A percentile compares a stretch with the other conserved stretches of the same genome.
Evolutionary conservation across 73 alveolate species (phyloP).

Genomic region (Paramecium tetraurelia): DNA sequence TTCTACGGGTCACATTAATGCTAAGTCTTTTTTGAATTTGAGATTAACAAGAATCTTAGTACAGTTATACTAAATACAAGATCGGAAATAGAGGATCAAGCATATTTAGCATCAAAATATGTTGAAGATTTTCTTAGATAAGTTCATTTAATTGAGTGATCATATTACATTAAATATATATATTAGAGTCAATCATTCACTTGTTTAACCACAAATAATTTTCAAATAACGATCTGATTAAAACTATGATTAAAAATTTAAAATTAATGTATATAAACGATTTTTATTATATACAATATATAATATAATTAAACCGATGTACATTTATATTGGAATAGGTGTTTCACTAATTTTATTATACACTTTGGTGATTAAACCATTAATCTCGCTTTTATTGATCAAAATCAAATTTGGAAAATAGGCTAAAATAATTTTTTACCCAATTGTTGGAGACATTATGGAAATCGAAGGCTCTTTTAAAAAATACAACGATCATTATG

Average conservation of each 20-base stretch:
- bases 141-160: not conserved
- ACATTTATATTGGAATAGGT: not conserved
- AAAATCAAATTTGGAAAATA: not conserved
- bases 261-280: not conserved
- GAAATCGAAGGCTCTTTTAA: not conserved
- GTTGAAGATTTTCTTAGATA: slow-evolving; percentile 42
- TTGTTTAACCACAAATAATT: not conserved
- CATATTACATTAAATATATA: not conserved
- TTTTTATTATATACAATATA: not conserved
- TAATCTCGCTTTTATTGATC: not conserved
- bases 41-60: not conserved
- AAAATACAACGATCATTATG: not conserved
- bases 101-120: slow-evolving; percentile 21
- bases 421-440: not conserved
- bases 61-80: slow-evolving; percentile 17
- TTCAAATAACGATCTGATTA: not conserved
- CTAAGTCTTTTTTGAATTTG: slow-evolving; percentile 27
- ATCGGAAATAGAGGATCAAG: slow-evolving; percentile 43
- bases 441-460: not conserved
- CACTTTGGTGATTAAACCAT: not conserved
- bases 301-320: not conserved
- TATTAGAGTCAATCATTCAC: not conserved
- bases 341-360: not conserved
- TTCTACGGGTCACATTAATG: slow-evolving; percentile 15
- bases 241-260: not conserved